Conservation (phyloP, 208 protist genomes). For the Acanthamoeba castellanii region DNA sequence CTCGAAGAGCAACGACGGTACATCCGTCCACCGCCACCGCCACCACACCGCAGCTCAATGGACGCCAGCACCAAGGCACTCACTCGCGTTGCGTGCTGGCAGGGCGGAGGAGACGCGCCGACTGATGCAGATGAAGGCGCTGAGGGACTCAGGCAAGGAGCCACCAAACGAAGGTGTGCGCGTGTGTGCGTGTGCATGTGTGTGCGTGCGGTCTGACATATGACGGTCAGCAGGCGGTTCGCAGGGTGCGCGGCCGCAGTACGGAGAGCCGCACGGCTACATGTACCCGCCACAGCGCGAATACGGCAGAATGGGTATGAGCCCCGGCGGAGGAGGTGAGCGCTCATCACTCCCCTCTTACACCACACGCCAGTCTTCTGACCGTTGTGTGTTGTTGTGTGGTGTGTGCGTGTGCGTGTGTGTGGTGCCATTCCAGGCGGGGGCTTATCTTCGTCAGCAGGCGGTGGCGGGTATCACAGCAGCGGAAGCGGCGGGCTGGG, state of each 20-base stretch:
- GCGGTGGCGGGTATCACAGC: background rate
- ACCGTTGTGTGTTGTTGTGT: background rate
- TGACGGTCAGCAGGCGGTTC: background rate
- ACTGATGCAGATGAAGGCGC: constrained; percentile 5
- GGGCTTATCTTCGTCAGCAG: background rate
- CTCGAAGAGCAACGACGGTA: background rate
- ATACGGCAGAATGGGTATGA: background rate
- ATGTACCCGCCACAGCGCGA: background rate
- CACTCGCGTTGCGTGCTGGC: no score
- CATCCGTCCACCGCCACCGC: no score
- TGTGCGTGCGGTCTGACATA: background rate
- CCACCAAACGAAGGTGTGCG: background rate
- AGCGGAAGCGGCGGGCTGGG: background rate
- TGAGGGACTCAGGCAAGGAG: constrained; percentile 19
- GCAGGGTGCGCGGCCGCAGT: background rate
- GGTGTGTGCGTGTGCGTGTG: no score
- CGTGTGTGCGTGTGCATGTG: background rate
- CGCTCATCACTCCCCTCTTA: no score
- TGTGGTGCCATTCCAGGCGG: background rate
- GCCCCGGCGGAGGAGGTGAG: background rate
- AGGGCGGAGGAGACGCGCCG: background rate
- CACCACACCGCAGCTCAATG: background rate
- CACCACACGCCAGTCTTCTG: no score
- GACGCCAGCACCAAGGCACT: background rate
- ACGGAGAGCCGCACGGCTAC: background rate